Evolutionary conservation across 306 rosid genomes (phyloP), one percentile per base, ranked within the genome.

Genomic region (Sicyos baderoa): DNA sequence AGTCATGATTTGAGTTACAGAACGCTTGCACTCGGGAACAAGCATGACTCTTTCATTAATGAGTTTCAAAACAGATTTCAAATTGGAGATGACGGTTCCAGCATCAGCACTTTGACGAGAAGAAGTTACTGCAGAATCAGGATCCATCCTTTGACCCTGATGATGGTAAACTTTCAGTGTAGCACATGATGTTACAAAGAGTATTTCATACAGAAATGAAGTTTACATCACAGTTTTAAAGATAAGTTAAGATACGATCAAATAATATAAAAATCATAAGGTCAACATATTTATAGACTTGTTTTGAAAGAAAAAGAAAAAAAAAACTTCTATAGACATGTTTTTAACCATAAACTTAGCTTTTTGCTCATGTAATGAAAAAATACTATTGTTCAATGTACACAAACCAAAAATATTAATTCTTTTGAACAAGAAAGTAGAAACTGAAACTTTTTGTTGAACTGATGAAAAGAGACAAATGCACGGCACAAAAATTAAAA

Each of bases 41-140:
- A 81, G 76, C 97, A 94, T 88, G 76, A 90, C 96, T 83, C 92
- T 88, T 71, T 90, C 99, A 69, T 84, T 84, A 76, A 94, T 86
- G 73, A 94, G 96, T 75, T 87, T 94, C 81, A 94, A 77, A 69
- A 86, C 82, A 25, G 96, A 88, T 74, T 90, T 94, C 62, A 94
- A 77, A 79, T 94, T 94, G 65, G 90, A 88, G 77, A 90, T 87
- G 65, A 88, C 88, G 32, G 84, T 86, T 74, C 95, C 96, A 32
- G 79, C 91, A 85, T 90, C 97, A 44, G 89, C 85, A 69, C 87
- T 85, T 79, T 88, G 99, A 71, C 89, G 91, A 72, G 96, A 86
- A 75, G 98, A 93, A 3, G 95, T 86, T 64, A 86, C 97, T 5
- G 91, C 90, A 40, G 96, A 84, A 87, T 94, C 99, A 66, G 86